These are phyloP conservation scores for Lactarius quietus DNA, from an alignment of 768 basidiomycete genomes.

Conservation along the genomic window DNA sequence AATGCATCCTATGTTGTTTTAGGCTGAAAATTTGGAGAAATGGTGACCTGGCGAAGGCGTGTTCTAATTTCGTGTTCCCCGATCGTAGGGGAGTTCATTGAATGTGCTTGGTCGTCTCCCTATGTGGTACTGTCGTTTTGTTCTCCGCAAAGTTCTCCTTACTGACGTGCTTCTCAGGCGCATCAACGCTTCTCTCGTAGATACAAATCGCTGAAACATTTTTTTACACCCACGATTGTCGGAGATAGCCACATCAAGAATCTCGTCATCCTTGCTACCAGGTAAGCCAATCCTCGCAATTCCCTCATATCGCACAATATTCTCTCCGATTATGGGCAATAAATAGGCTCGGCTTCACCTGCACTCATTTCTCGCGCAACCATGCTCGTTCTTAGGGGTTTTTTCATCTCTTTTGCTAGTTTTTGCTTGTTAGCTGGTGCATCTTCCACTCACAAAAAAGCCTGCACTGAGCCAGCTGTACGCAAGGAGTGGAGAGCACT, in stretches of 20 bases:
- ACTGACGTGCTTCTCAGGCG: neutral
- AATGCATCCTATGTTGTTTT: neutral
- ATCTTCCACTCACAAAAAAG: neutral
- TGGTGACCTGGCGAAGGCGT: neutral
- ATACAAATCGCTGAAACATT: neutral
- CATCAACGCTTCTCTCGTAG: neutral
- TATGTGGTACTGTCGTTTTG: too few relatives aligned
- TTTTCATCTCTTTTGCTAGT: neutral
- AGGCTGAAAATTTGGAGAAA: neutral
- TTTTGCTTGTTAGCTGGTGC: neutral
- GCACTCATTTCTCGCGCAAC: too few relatives aligned
- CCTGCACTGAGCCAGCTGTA: constrained; percentile 26
- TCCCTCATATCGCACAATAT: neutral
- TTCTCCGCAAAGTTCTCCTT: neutral
- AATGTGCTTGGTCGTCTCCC: neutral
- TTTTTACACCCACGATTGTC: neutral
- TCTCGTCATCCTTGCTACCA: neutral
- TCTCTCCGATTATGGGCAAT: neutral
- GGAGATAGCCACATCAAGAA: neutral
- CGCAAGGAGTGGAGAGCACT: constrained; percentile 30
- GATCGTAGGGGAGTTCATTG: neutral
- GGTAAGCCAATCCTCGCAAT: neutral
- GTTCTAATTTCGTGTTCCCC: neutral
- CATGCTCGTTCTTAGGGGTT: neutral
- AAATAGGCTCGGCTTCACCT: neutral